Evolutionary conservation across 805 yeast genomes (phyloP).

Genomic region (Saccharomycopsis sp.): DNA sequence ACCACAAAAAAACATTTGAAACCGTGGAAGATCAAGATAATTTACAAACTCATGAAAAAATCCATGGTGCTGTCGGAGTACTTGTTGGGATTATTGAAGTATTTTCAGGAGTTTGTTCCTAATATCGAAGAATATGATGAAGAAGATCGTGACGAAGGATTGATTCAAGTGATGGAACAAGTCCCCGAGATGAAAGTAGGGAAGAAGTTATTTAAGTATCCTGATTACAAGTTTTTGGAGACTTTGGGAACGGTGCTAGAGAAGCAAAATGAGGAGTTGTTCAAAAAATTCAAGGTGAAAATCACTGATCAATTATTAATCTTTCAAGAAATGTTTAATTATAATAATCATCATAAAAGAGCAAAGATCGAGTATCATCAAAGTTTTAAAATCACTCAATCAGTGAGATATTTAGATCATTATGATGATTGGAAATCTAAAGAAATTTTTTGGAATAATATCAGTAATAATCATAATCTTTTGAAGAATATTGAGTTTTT

Average conservation of each 20-base stretch:
- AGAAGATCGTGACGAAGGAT: not conserved
- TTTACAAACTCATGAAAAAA: not conserved
- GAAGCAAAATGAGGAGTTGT: not conserved
- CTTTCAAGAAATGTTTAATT: not conserved
- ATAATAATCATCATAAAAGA: not conserved
- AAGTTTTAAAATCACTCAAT: not conserved
- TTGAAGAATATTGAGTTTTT: not conserved
- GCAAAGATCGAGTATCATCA: not conserved
- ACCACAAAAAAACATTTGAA: not conserved
- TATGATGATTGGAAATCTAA: not conserved
- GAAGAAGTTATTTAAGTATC: constrained; percentile 1
- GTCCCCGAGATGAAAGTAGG: not conserved
- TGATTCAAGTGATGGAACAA: not conserved
- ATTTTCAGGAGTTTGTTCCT: not conserved
- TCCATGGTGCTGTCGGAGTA: not conserved
- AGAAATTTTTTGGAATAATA: constrained; percentile 1
- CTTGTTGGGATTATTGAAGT: not conserved
- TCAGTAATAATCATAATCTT: not conserved
- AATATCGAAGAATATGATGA: not conserved
- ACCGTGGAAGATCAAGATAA: not conserved
- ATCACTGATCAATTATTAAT: not conserved
- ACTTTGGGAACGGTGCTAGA: not conserved
- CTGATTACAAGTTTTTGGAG: not conserved
- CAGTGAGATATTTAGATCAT: not conserved
- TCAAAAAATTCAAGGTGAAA: not conserved